phyloP scores from a whole-genome alignment of 1,284 basidiomycete genomes.

The Cyathus olla region DNA sequence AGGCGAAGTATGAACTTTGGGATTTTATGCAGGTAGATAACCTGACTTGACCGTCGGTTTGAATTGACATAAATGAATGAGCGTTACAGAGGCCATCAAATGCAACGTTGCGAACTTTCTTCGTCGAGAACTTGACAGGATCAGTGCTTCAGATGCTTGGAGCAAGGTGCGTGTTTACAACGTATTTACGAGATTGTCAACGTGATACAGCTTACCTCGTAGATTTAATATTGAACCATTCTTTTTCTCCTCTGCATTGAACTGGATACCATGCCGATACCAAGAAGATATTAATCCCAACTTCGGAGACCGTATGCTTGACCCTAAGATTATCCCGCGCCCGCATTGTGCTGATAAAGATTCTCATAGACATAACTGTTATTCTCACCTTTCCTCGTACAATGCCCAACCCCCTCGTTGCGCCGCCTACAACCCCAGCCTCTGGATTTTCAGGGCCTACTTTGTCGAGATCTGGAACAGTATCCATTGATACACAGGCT shows the following conservation, averaged over 20 bases:
- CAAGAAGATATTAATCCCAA: conserved; percentile 46
- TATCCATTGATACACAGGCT: conserved; percentile 46
- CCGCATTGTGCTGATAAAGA: background rate
- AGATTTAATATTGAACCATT: conserved; percentile 60
- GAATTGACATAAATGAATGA: background rate
- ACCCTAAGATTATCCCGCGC: background rate
- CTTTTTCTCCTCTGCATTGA: conserved; percentile 62
- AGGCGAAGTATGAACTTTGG: conserved; percentile 42
- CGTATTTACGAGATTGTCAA: background rate
- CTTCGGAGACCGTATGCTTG: conserved; percentile 53
- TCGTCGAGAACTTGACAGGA: conserved; percentile 55
- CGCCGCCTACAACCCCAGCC: conserved; percentile 21
- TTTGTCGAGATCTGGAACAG: conserved; percentile 13
- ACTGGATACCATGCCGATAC: conserved; percentile 61
- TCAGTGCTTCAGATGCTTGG: conserved; percentile 63
- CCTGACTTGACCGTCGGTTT: background rate
- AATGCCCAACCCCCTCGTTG: conserved; percentile 30
- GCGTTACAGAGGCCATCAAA: no score
- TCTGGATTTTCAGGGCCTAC: conserved; percentile 8
- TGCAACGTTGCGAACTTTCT: conserved; percentile 52
- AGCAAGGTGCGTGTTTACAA: conserved; percentile 41
- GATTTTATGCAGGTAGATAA: conserved; percentile 16
- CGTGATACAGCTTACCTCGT: background rate
- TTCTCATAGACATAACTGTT: conserved; percentile 54
- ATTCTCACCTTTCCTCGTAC: conserved; percentile 52